Evolutionary conservation across 2,329 filamentous ascomycete genomes (phyloP).

Genomic region (Aspergillus melleus): DNA sequence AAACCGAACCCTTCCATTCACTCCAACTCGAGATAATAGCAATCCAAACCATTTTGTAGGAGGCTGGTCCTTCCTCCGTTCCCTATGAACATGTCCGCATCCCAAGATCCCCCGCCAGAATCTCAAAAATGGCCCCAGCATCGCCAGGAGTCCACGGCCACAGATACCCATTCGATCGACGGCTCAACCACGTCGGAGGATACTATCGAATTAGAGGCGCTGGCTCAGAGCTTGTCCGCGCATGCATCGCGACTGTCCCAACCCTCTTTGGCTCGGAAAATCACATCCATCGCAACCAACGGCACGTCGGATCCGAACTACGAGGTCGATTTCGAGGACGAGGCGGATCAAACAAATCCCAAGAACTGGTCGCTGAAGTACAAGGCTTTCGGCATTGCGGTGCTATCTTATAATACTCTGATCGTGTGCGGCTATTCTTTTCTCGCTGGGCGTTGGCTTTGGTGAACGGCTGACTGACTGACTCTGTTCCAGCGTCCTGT

Average conservation of each 20-base stretch:
- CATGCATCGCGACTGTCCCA: conserved; percentile 29
- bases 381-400: conserved; percentile 55
- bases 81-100: conserved; percentile 22
- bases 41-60: background rate
- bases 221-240: conserved; percentile 18
- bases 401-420: conserved; percentile 60
- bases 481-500: conserved; percentile 56
- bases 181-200: conserved; percentile 29
- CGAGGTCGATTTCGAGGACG: conserved; percentile 70
- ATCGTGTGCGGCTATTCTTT: conserved; percentile 41
- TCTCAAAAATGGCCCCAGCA: conserved; percentile 23
- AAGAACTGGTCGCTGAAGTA: conserved; percentile 66
- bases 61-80: background rate
- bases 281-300: conserved; percentile 48
- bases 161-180: conserved; percentile 28
- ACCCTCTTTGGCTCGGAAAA: conserved; percentile 40
- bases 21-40: background rate
- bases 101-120: conserved; percentile 10
- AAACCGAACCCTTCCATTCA: background rate
- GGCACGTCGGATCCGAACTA: conserved; percentile 58
- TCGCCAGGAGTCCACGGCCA: conserved; percentile 11
- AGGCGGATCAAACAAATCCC: conserved; percentile 64
- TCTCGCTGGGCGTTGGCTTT: background rate
- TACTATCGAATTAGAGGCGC: conserved; percentile 27
- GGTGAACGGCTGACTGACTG: background rate